Evolutionary conservation across 768 basidiomycete genomes (phyloP), one percentile per base, ranked within the genome.

Genomic region (Boletus vermiculosoides): DNA sequence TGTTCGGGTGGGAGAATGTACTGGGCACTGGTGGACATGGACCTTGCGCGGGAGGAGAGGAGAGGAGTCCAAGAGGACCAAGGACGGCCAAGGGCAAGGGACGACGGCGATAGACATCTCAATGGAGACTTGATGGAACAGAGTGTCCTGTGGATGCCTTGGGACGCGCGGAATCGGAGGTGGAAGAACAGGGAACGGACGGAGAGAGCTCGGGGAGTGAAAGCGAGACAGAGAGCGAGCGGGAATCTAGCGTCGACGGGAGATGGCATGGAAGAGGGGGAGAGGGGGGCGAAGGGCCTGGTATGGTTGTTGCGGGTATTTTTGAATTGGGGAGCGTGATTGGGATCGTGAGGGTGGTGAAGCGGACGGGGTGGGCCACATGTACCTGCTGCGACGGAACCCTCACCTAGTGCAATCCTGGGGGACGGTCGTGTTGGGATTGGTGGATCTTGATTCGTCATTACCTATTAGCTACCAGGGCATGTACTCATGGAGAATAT

Each of bases 261-360:
- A 28, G 62, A 64, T 25, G 61, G 54, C 0, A 42, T 60, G 25
- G 66, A 61, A 33, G 73, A 77, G 23, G 80, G 83, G 49, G 84
- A 82, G 59, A 69, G 70, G 54, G 81, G 82, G 54, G 82, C 80
- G 40, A 83, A 87, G 68, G 83, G 83, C 52, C 88, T 88, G 37
- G 84, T 89, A 78, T 91, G 89, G 90, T 67, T 90, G 53, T 72
- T 92, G 63, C 76, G 80, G 64, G 83, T 90, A 71, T 88, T 91
- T 69, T 89, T 85, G 45, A 87, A 85, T 56, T 90, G 87, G 88
- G 86, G 84, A 8, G 81, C 82, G 40, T 80, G 78, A 60, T n/a
- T n/a, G n/a, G n/a, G n/a, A n/a, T n/a, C n/a, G n/a, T n/a, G n/a
- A n/a, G n/a, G n/a, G n/a, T 23, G 49, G 63, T 11, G 65, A 58